Base-by-base conservation (phyloP, 148 eudicot genomes). In the Arbutus unedo region DNA sequence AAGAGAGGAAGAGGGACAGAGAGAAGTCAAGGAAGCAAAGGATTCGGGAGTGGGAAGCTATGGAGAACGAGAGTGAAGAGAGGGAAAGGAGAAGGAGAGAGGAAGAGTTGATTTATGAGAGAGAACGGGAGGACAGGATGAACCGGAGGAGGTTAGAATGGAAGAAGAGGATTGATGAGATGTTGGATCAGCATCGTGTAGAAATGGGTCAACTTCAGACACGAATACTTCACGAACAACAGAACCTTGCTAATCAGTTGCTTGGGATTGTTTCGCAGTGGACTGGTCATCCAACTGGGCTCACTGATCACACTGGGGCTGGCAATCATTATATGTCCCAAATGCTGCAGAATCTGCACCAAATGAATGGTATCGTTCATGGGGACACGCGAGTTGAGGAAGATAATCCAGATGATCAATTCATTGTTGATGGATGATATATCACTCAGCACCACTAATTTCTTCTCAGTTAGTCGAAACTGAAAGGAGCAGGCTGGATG, bases 301-400 rank as follows among this genome's bases (percentile, higher is more conserved):
- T 93, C 74, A 72, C 93, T 19, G 98, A 95, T 89, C 96, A 90
- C 84, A 89, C 90, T 0, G 93, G 89, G 43, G 92, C 92, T 64
- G 90, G 88, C 82, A 91, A 82, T 84, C 98, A 93, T 82, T 95
- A 93, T 83, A 84, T 95, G 51, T 90, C 98, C 31, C 98, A 92
- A 77, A 91, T 93, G 98, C 91, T 91, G 95, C 96, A 91, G 83
- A 92, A 88, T 79, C 83, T 95, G 91, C 96, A 92, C 84, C 98
- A 95, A 84, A 94, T 91, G 81, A 93, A 85, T 81, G 96, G 85
- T 76, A 92, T 95, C 78, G 93, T 92, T 82, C 95, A 95, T 85
- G 94, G 88, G 49, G 95, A 92, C 85, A 83, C 91, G 7, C 88
- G 93, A 67, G 96, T 93, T 49, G 97, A 93, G 45, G 98, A 91